Base-by-base conservation (phyloP, 2,329 filamentous ascomycete genomes). In the Kalmusia sp. region DNA sequence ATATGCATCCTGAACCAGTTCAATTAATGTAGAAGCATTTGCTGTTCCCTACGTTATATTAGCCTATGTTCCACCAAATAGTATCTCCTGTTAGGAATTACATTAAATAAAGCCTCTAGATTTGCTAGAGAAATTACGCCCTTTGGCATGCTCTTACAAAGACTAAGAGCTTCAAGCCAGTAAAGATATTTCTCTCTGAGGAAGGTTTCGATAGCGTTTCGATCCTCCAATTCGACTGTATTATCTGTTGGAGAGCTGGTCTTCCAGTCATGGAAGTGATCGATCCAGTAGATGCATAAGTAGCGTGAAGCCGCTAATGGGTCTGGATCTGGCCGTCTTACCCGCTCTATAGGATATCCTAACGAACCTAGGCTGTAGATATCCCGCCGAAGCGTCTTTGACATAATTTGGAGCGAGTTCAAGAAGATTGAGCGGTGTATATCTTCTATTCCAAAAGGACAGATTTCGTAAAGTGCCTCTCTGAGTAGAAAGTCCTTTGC, bases 401-500 rank as follows among this genome's bases (percentile, higher is more conserved):
- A 44, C 28, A 44, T 11, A 5, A 44, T 4, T 7, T 12, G 2
- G 15, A 44, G 25, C 8, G 40, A 44, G 8, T 21, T 31, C 2
- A 4, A 21, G 17, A 31, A 44, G 1, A 44, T 21, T 7, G n/a
- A 6, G 3, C 28, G 33, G 49, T 80, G 74, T 12, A 60, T 49
- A 2, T 62, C 25, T n/a, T 41, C 28, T 4, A 43, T 24, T 1
- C 72, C 69, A 14, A 9, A 45, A 3, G 71, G 66, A 30, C 76
- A 73, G 2, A 78, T 61, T 6, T 55, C 28, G 9, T 51, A 8
- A 2, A 41, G 44, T 38, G 54, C 59, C 8, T 63, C 45, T n/a
- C 59, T 28, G 5, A 53, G 17, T 1, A 81, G 46, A 55, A 66
- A 77, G 8, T 80, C 77, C 52, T 78, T 77, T 0, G 75, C 78